A percentile compares a stretch with the other conserved stretches of the same genome.
Evolutionary conservation across 2,329 filamentous ascomycete species (phyloP).

Genomic region (Colletotrichum sansevieriae): DNA sequence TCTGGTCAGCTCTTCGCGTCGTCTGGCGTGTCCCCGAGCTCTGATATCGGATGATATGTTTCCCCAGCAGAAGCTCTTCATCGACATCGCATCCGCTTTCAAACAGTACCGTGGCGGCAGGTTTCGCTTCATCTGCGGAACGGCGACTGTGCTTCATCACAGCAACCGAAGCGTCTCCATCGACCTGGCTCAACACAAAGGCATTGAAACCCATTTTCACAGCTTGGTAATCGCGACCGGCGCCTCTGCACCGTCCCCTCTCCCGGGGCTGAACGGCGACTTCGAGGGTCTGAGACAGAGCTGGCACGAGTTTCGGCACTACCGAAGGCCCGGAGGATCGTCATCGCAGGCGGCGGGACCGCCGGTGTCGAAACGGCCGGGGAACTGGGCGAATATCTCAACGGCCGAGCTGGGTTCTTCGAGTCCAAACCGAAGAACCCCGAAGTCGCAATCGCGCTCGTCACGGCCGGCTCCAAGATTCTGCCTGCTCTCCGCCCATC

Average conservation of each 20-base stretch:
- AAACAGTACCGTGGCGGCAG: conserved; percentile 51
- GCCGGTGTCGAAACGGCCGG: conserved; percentile 66
- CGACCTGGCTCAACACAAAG: conserved; percentile 2
- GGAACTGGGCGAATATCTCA: conserved; percentile 64
- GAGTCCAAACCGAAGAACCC: conserved; percentile 48
- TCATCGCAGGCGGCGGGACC: conserved; percentile 63
- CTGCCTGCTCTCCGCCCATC: conserved; percentile 55
- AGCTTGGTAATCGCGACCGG: conserved; percentile 65
- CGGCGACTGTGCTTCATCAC: conserved; percentile 53
- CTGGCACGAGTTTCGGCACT: conserved; percentile 57
- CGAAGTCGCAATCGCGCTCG: conserved; percentile 59
- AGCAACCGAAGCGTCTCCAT: conserved; percentile 51
- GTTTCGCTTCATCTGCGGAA: conserved; percentile 60
- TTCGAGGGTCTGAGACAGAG: conserved; percentile 48
- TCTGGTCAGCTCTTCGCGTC: conserved; percentile 59
- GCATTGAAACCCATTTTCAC: conserved; percentile 50
- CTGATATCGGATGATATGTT: conserved; percentile 60
- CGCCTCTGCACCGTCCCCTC: conserved; percentile 58
- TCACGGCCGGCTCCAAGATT: conserved; percentile 55
- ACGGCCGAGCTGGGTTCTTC: conserved; percentile 58
- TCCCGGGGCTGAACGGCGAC: conserved; percentile 55
- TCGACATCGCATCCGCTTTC: conserved; percentile 54
- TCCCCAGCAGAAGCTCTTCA: conserved; percentile 59
- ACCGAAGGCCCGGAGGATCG: conserved; percentile 54
- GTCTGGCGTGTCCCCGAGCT: conserved; percentile 60